phyloP scores from a whole-genome alignment of 495 filamentous ascomycete genomes.

The Astrothelium macrocarpum region DNA sequence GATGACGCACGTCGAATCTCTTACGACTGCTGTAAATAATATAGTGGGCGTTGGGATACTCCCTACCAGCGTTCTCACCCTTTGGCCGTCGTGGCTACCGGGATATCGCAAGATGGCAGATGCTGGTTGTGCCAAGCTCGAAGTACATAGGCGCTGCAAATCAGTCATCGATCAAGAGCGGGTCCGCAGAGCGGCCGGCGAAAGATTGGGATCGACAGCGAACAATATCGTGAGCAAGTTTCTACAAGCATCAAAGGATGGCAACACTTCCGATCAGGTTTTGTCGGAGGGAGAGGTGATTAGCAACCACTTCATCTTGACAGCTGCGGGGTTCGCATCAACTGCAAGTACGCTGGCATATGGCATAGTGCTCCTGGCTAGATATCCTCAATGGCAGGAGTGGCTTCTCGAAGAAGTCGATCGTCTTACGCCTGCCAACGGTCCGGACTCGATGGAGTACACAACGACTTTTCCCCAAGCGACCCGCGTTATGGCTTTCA shows the following conservation, averaged over 20 bases:
- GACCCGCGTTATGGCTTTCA: conserved; percentile 37
- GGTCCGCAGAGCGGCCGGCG: conserved; percentile 11
- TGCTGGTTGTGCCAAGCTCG: conserved; percentile 18
- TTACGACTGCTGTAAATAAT: conserved; percentile 18
- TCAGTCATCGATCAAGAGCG: conserved; percentile 32
- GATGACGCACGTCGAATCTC: conserved; percentile 23
- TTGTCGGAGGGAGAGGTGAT: conserved; percentile 39
- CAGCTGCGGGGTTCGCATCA: conserved; percentile 46
- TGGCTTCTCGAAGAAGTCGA: conserved; percentile 41
- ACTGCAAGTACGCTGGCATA: conserved; percentile 44
- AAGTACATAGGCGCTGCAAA: conserved; percentile 25
- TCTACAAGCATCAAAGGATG: conserved; percentile 30
- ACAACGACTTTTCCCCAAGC: conserved; percentile 35
- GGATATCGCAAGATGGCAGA: conserved; percentile 18
- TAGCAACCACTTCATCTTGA: conserved; percentile 48
- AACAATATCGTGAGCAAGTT: conserved; percentile 28
- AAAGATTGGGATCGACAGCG: conserved; percentile 13
- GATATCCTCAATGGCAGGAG: conserved; percentile 39
- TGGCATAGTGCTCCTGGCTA: conserved; percentile 40
- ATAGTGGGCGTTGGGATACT: conserved; percentile 22
- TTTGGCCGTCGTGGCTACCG: conserved; percentile 23
- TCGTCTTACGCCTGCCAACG: conserved; percentile 15
- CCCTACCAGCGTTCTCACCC: conserved; percentile 21
- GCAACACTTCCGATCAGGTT: conserved; percentile 7
- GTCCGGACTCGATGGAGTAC: conserved; percentile 24